Conservation (phyloP, 78 protist genomes). For the Corallochytrium limacisporum region DNA sequence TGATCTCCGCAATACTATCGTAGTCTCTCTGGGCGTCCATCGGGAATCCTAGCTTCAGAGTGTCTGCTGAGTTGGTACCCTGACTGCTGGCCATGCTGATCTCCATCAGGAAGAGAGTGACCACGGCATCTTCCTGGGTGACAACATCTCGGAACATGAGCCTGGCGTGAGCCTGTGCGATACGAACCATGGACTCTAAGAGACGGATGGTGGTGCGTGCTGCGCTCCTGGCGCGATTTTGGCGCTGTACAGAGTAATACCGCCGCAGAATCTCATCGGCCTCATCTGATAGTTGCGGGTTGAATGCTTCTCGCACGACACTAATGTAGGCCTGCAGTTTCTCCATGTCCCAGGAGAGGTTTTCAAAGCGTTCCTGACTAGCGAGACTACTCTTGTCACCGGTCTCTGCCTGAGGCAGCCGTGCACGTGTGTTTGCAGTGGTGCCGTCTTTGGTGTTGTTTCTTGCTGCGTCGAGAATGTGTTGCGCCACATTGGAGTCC, state of each 20-base stretch:
- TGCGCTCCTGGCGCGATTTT: conserved; percentile 17
- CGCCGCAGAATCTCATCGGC: conserved; percentile 5
- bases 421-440: neutral
- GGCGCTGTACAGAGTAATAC: conserved; percentile 59
- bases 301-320: neutral
- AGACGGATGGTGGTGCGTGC: conserved; percentile 88
- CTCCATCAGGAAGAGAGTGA: conserved; percentile 59
- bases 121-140: conserved; percentile 51
- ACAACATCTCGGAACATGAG: conserved; percentile 44
- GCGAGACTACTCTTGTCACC: too few species aligned
- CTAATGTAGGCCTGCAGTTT: neutral
- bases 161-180: conserved; percentile 76
- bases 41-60: too few species aligned
- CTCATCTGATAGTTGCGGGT: too few species aligned
- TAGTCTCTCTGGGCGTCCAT: too few species aligned
- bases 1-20: too few species aligned
- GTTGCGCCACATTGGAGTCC: conserved; percentile 51
- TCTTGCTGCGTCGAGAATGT: conserved; percentile 33
- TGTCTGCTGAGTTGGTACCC: too few species aligned
- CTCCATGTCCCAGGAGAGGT: neutral
- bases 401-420: too few species aligned
- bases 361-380: neutral
- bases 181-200: conserved; percentile 57
- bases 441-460: neutral
- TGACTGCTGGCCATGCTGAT: too few species aligned